phyloP scores from a whole-genome alignment of 2,329 filamentous ascomycete species.

The Colletotrichum camelliae region DNA sequence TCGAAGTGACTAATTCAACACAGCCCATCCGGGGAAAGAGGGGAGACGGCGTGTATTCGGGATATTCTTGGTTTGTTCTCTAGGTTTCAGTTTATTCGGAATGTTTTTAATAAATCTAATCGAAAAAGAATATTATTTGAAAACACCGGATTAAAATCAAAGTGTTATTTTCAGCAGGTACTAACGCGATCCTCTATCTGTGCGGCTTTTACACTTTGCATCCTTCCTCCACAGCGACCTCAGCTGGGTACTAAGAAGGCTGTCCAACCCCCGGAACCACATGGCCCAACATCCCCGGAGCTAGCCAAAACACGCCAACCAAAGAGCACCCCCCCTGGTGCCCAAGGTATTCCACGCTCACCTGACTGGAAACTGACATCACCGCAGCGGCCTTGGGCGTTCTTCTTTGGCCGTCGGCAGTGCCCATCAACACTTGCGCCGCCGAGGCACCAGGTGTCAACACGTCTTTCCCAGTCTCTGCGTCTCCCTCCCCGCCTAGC shows the following conservation, averaged over 20 bases:
- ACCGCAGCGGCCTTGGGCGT: neutral
- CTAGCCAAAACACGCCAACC: constrained; percentile 4
- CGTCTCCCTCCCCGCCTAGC: neutral
- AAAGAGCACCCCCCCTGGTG: neutral
- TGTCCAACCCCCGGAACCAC: constrained; percentile 3
- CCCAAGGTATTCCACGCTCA: neutral
- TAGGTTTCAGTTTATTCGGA: neutral
- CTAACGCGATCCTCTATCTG: constrained; percentile 1
- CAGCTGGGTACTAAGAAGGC: neutral
- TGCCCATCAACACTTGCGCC: neutral
- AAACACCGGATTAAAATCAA: neutral
- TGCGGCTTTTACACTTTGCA: neutral
- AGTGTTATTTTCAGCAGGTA: neutral
- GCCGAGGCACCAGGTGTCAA: neutral
- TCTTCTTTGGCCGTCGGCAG: neutral
- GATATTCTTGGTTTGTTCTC: neutral
- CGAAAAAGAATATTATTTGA: neutral
- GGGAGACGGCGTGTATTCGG: neutral
- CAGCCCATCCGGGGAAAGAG: neutral
- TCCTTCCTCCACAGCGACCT: neutral
- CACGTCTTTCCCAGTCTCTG: neutral
- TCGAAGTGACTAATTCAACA: neutral
- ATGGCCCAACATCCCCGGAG: constrained; percentile 9
- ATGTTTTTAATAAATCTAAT: neutral
- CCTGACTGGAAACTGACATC: constrained; percentile 19